These are phyloP conservation scores for Trichoderma erinaceum DNA, from an alignment of 495 filamentous ascomycete species.

Conservation along the genomic window DNA sequence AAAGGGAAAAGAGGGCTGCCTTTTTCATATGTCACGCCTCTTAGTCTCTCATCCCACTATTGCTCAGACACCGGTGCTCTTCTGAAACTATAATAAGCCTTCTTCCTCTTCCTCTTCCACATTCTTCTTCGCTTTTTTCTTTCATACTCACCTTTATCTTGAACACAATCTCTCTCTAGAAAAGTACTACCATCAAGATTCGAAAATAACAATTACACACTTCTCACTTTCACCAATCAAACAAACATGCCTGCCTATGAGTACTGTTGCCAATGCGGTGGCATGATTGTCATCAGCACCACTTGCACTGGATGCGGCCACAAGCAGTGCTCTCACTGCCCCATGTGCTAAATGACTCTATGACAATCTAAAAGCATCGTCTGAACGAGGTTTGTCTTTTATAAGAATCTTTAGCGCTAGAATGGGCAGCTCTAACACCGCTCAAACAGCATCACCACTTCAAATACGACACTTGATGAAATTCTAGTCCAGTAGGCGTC, in stretches of 20 bases:
- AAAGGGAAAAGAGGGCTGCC: not conserved
- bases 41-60: not conserved
- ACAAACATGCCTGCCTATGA: constrained; percentile 14
- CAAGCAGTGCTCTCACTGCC: constrained; percentile 17
- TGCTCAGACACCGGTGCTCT: not conserved
- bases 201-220: not conserved
- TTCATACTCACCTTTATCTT: not conserved
- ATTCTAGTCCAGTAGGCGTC: not conserved
- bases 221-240: not conserved
- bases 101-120: not conserved
- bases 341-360: constrained; percentile 1
- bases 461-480: not conserved
- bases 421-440: not conserved
- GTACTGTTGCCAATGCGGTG: constrained; percentile 20
- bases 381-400: not conserved
- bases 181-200: not conserved
- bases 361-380: not conserved
- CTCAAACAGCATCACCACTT: not conserved
- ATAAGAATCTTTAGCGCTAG: not conserved
- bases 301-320: constrained; percentile 18
- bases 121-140: not conserved
- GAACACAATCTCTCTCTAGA: not conserved
- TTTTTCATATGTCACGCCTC: not conserved
- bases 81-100: constrained; percentile 7
- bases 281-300: constrained; percentile 21